Evolutionary conservation across 192 early-diverging fungal species (phyloP), one percentile per base, ranked within the genome.

Genomic region (Backusella liffmaniae): DNA sequence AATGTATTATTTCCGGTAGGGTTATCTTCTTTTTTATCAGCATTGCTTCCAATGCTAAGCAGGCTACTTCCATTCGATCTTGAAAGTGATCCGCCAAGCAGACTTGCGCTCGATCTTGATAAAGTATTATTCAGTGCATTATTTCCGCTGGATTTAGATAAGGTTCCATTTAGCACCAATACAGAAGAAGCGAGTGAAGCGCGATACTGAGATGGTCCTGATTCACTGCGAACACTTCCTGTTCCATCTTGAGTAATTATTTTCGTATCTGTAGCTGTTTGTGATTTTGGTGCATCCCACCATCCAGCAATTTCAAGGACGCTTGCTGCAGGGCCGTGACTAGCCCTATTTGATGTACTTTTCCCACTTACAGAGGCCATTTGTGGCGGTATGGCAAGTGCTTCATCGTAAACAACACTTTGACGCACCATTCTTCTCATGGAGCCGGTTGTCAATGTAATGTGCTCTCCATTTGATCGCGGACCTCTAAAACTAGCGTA

Each of bases 371-470:
- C 70, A 71, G 70, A 29, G 42, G 44, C 39, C 42, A 49, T 71
- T 6, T 32, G 37, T 51, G 41, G 39, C 46, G 44, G 70, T 9
- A 49, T 29, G 1, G 30, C 67, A 3, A 23, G n/a, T 18, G 23
- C n/a, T 72, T 77, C 67, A 0, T 71, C 70, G 6, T 41, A 71
- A 32, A 72, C 69, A 5, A 72, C 62, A 46, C 76, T 77, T n/a
- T 77, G 70, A 16, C 76, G 46, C n/a, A 77, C 70, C 21, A 77
- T 30, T 8, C 76, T 30, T 39, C 68, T 42, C 29, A 70, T 69
- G 21, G 76, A 77, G 2, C 76, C 76, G 2, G 76, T 53, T 23
- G 71, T 67, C 3, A 77, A 66, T n/a, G 76, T 49, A 5, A 72
- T 56, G 66, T 34, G 70, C 26, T 71, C 70, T 30, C 39, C 39